A percentile compares a stretch with the other conserved stretches of the same genome.
Conservation (phyloP, 306 rosid genomes). For the Cucurbita ficifolia region DNA sequence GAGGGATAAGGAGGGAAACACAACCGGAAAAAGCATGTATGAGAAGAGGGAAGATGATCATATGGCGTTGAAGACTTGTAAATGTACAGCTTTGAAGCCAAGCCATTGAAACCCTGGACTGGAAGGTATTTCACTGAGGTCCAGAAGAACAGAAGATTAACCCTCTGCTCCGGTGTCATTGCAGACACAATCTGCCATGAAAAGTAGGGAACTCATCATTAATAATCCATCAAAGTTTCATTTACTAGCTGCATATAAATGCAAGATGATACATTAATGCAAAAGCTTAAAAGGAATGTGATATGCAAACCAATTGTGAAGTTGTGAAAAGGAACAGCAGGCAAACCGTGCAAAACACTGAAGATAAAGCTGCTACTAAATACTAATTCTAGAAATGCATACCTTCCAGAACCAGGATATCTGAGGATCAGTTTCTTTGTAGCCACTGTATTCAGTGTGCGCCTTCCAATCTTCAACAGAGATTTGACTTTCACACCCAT, state of each 20-base stretch:
- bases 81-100: constrained; percentile 50
- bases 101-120: constrained; percentile 73
- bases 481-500: constrained; percentile 58
- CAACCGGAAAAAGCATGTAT: constrained; percentile 63
- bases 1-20: constrained; percentile 68
- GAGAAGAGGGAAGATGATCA: constrained; percentile 64
- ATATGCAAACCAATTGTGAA: neutral
- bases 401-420: constrained; percentile 98
- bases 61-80: constrained; percentile 33
- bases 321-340: neutral
- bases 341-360: neutral
- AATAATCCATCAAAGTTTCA: neutral
- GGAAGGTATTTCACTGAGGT: constrained; percentile 81
- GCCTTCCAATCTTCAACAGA: constrained; percentile 82
- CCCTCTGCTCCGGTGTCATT: constrained; percentile 63
- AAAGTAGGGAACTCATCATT: neutral
- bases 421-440: constrained; percentile 69
- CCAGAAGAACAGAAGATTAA: constrained; percentile 79
- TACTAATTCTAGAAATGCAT: constrained; percentile 13
- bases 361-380: neutral
- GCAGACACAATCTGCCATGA: constrained; percentile 47
- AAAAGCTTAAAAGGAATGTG: neutral
- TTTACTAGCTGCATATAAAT: neutral
- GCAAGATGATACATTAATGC: neutral
- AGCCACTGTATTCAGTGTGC: constrained; percentile 80